A percentile compares a stretch with the other conserved stretches of the same genome.
These are phyloP conservation scores for Thraustochytrium sp. DNA, from an alignment of 352 stramenopile genomes.

Conservation along the genomic window DNA sequence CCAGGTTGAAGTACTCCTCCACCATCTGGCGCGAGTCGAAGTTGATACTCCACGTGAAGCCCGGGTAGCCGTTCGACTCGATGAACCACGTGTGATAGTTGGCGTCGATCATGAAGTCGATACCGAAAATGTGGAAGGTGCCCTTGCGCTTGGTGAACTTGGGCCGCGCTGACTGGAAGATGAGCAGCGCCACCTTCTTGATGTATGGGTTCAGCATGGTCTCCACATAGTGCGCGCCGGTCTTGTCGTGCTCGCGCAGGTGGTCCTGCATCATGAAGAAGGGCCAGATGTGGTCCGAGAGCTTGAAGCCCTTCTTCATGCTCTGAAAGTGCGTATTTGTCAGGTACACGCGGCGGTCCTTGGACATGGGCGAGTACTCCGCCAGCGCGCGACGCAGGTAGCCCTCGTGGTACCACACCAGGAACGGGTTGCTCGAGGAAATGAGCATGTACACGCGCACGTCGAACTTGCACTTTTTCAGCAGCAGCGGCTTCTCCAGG, in stretches of 20 bases:
- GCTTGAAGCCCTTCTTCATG: conserved; percentile 47
- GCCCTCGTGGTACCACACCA: conserved; percentile 43
- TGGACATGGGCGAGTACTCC: conserved; percentile 34
- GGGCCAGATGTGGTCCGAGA: conserved; percentile 44
- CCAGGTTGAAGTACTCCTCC: conserved; percentile 43
- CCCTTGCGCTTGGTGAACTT: conserved; percentile 44
- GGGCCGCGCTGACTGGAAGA: conserved; percentile 34
- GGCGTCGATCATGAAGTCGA: conserved; percentile 46
- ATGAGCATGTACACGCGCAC: conserved; percentile 45
- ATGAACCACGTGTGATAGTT: conserved; percentile 46
- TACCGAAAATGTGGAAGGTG: conserved; percentile 45
- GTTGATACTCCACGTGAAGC: conserved; percentile 44
- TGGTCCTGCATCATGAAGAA: conserved; percentile 45
- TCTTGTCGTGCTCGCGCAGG: conserved; percentile 38
- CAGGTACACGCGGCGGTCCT: conserved; percentile 42
- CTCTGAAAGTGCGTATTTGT: conserved; percentile 46
- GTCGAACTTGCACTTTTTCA: conserved; percentile 47
- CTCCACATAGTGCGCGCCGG: conserved; percentile 43
- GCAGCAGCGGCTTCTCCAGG: conserved; percentile 40
- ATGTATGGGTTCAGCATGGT: conserved; percentile 46
- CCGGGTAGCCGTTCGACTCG: conserved; percentile 42
- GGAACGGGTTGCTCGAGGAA: conserved; percentile 18
- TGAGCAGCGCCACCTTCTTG: conserved; percentile 43
- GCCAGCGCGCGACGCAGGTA: conserved; percentile 37
- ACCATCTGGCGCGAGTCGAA: conserved; percentile 44